These are phyloP conservation scores for Brassica balearica DNA, from an alignment of 441 rosid species.

Conservation along the genomic window DNA sequence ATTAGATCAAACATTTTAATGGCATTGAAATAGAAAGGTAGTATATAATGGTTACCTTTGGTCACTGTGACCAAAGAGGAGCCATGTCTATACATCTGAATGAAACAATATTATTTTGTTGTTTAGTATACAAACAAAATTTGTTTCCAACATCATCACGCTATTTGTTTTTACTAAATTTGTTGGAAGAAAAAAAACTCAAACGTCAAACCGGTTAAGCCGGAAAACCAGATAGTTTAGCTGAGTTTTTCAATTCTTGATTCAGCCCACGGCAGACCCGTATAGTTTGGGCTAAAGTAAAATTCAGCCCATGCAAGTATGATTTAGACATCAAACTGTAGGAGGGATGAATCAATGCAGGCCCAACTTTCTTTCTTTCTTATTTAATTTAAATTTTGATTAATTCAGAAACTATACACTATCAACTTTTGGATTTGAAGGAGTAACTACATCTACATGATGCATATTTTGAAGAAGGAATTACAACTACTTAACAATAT, in stretches of 20 bases:
- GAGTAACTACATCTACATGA: constrained; percentile 31
- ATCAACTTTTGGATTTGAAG: constrained; percentile 22
- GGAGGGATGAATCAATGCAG: neutral
- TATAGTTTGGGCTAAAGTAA: neutral
- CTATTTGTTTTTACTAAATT: neutral
- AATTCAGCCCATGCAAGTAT: neutral
- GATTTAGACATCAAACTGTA: constrained; percentile 5
- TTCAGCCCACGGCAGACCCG: neutral
- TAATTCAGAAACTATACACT: constrained; percentile 28
- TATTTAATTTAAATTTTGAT: neutral
- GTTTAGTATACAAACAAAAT: no score
- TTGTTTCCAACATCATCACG: no score
- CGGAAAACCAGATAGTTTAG: constrained; percentile 7
- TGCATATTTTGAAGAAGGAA: neutral
- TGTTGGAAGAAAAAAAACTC: neutral
- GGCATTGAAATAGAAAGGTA: no score
- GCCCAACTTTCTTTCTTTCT: constrained; percentile 13
- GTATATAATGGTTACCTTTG: no score
- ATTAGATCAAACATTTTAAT: no score
- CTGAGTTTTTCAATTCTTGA: neutral
- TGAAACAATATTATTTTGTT: no score
- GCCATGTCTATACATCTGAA: no score
- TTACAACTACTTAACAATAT: no score
- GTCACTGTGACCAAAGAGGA: no score
- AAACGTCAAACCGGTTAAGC: neutral